phyloP scores from a whole-genome alignment of 73 alveolate genomes.

The Symbiodinium natans region DNA sequence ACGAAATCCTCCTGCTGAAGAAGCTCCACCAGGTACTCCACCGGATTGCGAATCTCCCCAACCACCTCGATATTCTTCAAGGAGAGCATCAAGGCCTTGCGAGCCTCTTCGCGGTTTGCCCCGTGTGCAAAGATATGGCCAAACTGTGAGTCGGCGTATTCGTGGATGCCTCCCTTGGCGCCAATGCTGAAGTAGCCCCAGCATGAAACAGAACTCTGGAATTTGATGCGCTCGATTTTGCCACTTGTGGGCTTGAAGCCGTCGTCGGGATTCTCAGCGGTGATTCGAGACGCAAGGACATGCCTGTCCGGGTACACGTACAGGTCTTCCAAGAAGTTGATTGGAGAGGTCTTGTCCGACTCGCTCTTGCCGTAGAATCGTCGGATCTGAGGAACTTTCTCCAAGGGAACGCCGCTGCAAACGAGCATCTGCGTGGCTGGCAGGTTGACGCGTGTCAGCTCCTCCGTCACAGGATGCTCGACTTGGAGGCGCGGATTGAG shows the following conservation, averaged over 20 bases:
- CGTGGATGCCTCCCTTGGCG: conserved; percentile 91
- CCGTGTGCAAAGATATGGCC: conserved; percentile 93
- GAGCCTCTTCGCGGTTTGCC: conserved; percentile 62
- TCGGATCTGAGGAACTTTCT: conserved; percentile 71
- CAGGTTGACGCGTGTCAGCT: conserved; percentile 96
- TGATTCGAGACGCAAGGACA: conserved; percentile 91
- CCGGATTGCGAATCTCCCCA: conserved; percentile 92
- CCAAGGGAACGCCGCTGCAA: conserved; percentile 95
- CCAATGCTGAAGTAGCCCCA: conserved; percentile 94
- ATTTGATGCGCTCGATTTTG: conserved; percentile 3
- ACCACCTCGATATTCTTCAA: conserved; percentile 44
- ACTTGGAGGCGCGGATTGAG: conserved; percentile 96
- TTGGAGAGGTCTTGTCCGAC: conserved; percentile 68
- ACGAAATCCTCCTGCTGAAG: conserved; percentile 57
- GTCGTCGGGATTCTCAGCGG: conserved; percentile 94
- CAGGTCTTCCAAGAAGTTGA: conserved; percentile 69
- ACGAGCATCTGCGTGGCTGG: conserved; percentile 96
- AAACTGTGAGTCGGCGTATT: conserved; percentile 94
- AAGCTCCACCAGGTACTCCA: conserved; percentile 79
- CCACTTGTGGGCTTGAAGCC: conserved; percentile 94
- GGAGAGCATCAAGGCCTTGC: conserved; percentile 84
- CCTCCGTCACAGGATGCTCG: conserved; percentile 97
- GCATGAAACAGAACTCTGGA: conserved; percentile 56
- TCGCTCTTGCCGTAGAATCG: conserved; percentile 71
- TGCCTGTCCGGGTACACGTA: conserved; percentile 85